Evolutionary conservation across 2,329 filamentous ascomycete species (phyloP), one percentile per base, ranked within the genome.

Genomic region (Hysterium pulicare): DNA sequence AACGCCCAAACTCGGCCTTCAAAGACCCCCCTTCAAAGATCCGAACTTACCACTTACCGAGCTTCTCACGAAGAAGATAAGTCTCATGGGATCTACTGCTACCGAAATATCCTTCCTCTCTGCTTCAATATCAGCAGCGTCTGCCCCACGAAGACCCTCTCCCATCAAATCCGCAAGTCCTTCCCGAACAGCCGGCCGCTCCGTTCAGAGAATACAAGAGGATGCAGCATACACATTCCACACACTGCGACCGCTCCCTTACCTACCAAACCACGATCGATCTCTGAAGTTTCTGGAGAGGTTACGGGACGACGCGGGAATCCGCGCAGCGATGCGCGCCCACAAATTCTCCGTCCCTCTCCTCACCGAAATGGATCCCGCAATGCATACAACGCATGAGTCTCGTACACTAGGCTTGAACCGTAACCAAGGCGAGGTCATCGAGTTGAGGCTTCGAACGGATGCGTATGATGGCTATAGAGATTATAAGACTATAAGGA

Each of bases 321-420:
- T 98, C 68, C 83, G 83, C 49, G 75, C 84, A 1, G 78, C 82
- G 1, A 98, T 98, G 93, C 74, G 78, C 13, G 83, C 83, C 55
- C 90, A 95, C 71, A 79, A 83, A 50, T 96, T 95, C 72, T 80
- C 78, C 16, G 93, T 98, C 1, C 84, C 84, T 0, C 68, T 97
- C 3, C 75, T 98, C 20, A 96, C 90, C 0, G 93, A 98, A 69
- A 97, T 98, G 91, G 87, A 98, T 56, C 93, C 93, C 0, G 76
- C 84, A 0, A 78, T 84, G 52, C 82, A 96, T 66, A 96, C 90
- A 0, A 87, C 80, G 3, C 84, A 87, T 58, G 85, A 93, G n/a
- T 83, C 83, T 38, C 78, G 88, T 33, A 90, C 87, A 1, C 70
- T 97, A 0, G 93, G 93, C 0, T 66, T 97, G 31, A 98, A 98